Evolutionary conservation across 805 yeast genomes (phyloP), one percentile per base, ranked within the genome.

Genomic region (Martiniozyma abietophila): DNA sequence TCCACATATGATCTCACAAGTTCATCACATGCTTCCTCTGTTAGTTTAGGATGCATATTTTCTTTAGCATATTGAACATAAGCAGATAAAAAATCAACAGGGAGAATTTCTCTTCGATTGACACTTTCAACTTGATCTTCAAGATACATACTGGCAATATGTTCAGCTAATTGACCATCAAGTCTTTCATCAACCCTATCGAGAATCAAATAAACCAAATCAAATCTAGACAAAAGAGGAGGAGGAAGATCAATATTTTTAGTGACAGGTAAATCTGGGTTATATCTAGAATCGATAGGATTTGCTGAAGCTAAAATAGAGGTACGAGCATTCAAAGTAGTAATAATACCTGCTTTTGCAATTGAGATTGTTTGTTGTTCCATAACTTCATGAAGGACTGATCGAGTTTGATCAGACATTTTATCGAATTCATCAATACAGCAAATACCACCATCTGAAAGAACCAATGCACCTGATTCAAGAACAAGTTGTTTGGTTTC

Each of bases 351-450:
- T 1, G 98, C 98, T 52, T 92, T 92, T 21, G 98, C 98, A 51
- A 92, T 85, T 8, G 96, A 86, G 28, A 92, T 92, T 1, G 98
- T 92, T 58, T 92, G 98, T 56, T 92, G 98, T 63, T 92, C 98
- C 98, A 92, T 92, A 8, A 92, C 98, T 67, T 92, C 98, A 56
- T 92, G 98, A 35, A 92, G 64, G 8, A 92, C 97, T 7, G 96
- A 85, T 50, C 97, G 67, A 0, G 97, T 89, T 2, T 94, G 63
- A 47, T 92, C 97, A 35, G 80, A 73, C 98, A 92, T 92, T 60
- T 92, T 92, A 62, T 92, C 98, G 53, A 89, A 92, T 65, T 92
- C 98, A 65, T 92, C 98, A 54, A 92, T 92, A 61, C 98, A 92
- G 64, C 98, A 92, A 27, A 92, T 78, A 68, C 98, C 98, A 39